Evolutionary conservation across 768 basidiomycete genomes (phyloP), one percentile per base, ranked within the genome.

Genomic region (Asterophora parasitica): DNA sequence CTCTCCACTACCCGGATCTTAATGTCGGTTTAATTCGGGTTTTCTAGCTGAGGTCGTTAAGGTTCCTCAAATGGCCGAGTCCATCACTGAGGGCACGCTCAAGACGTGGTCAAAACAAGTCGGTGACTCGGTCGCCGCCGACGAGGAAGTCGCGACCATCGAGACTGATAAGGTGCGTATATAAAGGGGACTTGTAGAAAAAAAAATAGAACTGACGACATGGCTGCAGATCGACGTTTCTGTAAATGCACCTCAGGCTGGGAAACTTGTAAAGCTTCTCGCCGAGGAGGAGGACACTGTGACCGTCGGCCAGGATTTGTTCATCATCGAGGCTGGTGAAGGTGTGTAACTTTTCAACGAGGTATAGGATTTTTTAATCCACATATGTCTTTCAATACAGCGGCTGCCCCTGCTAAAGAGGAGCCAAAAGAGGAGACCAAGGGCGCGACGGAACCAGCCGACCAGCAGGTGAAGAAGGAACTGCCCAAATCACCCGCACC

Each of bases 41-140:
- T 26, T 12, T 55, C n/a, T 52, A 88, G 86, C 83, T 48, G 88
- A 94, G 70, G 91, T 85, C 46, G 79, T 97, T 54, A 92, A 95
- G 72, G 93, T 97, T 32, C 93, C 93, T 13, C 88, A 92, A 67
- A 95, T 97, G 92, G 91, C 95, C 20, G 94, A 97, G 65, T 97
- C 94, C 52, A 97, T 98, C 68, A 90, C 91, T 31, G 95, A 99
- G 67, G 95, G 95, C 30, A 98, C 95, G 4, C 75, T 99, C 43
- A 96, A 93, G 71, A 76, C 88, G 20, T 99, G 92, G 92, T 75
- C 79, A 57, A 97, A 97, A 73, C 81, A 94, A 68, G 83, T 88
- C 43, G 95, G 95, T 11, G 95, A 99, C 63, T 77, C 73, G 49
- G 93, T 98, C 47, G 79, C 84, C 63, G 85, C 75, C 23, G 95